These are phyloP conservation scores for Alternaria triticimaculans DNA, from an alignment of 2,329 filamentous ascomycete species.

Conservation along the genomic window DNA sequence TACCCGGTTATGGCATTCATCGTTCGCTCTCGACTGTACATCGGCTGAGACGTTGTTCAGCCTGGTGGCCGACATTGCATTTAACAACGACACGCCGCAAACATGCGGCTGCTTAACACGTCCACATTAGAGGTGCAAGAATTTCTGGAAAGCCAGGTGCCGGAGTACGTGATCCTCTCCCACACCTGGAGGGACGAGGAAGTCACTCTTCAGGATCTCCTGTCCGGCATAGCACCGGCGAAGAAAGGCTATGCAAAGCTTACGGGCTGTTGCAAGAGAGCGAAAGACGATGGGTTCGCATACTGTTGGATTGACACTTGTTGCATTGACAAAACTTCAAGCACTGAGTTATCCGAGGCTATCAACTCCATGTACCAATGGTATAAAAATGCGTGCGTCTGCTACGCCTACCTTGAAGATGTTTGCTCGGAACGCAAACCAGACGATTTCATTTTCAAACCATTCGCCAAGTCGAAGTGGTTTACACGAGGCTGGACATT, in stretches of 20 bases:
- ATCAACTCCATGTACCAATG: background rate
- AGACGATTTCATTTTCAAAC: background rate
- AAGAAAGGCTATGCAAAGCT: background rate
- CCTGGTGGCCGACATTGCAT: background rate
- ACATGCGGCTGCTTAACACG: background rate
- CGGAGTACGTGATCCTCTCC: background rate
- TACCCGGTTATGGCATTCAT: background rate
- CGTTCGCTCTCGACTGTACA: background rate
- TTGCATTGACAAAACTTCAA: background rate
- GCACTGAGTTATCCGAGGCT: background rate
- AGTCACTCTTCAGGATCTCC: background rate
- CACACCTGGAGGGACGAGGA: background rate
- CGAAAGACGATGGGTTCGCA: background rate
- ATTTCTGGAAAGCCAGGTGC: background rate
- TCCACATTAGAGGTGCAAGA: background rate
- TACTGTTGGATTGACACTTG: background rate
- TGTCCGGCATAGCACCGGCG: background rate
- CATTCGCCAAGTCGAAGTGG: background rate
- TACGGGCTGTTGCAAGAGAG: background rate
- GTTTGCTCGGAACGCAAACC: background rate
- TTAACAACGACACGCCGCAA: accelerated
- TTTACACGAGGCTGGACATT: background rate
- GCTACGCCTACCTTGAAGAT: background rate
- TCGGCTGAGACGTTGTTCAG: background rate
- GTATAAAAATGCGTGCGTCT: background rate